Conservation (phyloP, 495 filamentous ascomycete species). For the Penicillium canescens region DNA sequence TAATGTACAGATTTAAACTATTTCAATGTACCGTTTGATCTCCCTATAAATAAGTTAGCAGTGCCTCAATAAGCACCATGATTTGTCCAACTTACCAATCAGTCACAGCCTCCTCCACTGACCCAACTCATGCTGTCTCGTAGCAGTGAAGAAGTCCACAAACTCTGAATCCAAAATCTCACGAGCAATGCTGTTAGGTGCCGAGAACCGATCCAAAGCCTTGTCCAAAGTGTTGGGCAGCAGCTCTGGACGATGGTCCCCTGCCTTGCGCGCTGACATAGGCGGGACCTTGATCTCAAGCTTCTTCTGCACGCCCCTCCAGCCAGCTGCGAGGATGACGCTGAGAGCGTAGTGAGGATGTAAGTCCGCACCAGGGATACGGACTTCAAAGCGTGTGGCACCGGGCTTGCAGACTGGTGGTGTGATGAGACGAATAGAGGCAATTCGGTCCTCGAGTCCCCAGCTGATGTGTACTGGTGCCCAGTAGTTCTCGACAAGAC, state of each 20-base stretch:
- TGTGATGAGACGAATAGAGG: slow-evolving; percentile 80
- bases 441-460: slow-evolving; percentile 90
- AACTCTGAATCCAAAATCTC: slow-evolving; percentile 89
- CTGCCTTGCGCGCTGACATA: slow-evolving; percentile 51
- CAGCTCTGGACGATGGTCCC: slow-evolving; percentile 8
- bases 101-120: slow-evolving; percentile 95
- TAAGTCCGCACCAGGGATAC: slow-evolving; percentile 83
- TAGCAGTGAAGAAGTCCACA: slow-evolving; percentile 92
- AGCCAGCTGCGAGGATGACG: slow-evolving; percentile 77
- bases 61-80: background rate
- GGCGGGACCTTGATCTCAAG: slow-evolving; percentile 76
- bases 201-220: slow-evolving; percentile 69
- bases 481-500: slow-evolving; percentile 96
- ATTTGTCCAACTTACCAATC: slow-evolving; percentile 66
- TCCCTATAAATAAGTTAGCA: slow-evolving; percentile 16
- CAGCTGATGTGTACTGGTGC: slow-evolving; percentile 92
- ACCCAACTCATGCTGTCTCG: slow-evolving; percentile 80
- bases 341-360: slow-evolving; percentile 83
- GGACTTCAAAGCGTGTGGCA: slow-evolving; percentile 84
- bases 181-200: slow-evolving; percentile 70
- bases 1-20: slow-evolving; percentile 14
- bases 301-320: slow-evolving; percentile 84
- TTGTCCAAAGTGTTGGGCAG: slow-evolving; percentile 78
- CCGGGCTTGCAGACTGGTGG: slow-evolving; percentile 74
- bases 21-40: slow-evolving; percentile 30